Percentiles rank a stretch among this genome's conserved stretches.
Evolutionary conservation across 106 monocot species (phyloP).

Genomic region (Vanilla planifolia): DNA sequence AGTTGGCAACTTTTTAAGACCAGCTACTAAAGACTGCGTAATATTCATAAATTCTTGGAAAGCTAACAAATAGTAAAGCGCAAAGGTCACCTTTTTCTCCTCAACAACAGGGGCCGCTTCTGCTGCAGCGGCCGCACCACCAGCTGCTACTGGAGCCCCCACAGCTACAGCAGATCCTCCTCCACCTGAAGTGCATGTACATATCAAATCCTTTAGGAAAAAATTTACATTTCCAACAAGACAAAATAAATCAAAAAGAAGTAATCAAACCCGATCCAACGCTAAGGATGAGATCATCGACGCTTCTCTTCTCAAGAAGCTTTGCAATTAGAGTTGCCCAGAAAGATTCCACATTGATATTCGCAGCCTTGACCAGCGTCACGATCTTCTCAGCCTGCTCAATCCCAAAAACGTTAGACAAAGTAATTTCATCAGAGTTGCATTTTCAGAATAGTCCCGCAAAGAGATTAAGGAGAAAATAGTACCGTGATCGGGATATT

Average conservation of each 20-base stretch:
- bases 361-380: constrained; percentile 46
- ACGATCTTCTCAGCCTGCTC: constrained; percentile 54
- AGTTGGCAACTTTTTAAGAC: not conserved
- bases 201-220: not conserved
- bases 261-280: constrained; percentile 38
- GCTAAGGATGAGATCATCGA: constrained; percentile 51
- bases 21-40: not conserved
- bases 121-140: not conserved
- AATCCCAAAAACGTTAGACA: not conserved
- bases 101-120: constrained; percentile 17
- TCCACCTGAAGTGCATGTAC: not conserved
- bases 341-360: constrained; percentile 47
- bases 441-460: too few species aligned
- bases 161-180: constrained; percentile 15
- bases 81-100: constrained; percentile 18
- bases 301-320: constrained; percentile 50
- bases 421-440: too few species aligned
- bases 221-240: not conserved
- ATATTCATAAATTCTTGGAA: too few species aligned
- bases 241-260: not conserved
- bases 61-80: not conserved
- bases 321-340: constrained; percentile 61
- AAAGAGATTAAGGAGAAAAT: not conserved
- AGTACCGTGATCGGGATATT: constrained; percentile 58
- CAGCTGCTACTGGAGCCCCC: constrained; percentile 11